phyloP scores from a whole-genome alignment of 768 basidiomycete species.

The Mycena capillaripes region DNA sequence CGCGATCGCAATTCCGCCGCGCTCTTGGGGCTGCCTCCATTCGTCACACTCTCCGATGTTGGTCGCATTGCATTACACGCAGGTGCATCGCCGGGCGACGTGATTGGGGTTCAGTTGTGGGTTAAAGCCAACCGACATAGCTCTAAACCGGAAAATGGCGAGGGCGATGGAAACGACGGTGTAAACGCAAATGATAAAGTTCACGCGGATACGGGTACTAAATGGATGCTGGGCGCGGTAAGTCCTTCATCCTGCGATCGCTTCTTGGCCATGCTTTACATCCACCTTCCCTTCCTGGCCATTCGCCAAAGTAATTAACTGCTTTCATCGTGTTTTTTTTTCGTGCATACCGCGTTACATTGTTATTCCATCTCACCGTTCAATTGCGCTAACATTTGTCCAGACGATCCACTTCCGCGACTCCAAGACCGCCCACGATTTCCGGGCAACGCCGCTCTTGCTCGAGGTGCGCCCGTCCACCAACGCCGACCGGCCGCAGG shows the following conservation, averaged over 20 bases:
- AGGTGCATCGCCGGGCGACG: slow-evolving; percentile 1
- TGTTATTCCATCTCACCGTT: neutral
- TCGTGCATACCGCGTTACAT: too few relatives aligned
- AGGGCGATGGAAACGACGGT: neutral
- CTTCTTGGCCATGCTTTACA: neutral
- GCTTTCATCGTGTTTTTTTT: too few relatives aligned
- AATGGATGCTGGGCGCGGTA: neutral
- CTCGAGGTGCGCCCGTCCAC: neutral
- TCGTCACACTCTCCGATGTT: slow-evolving; percentile 17
- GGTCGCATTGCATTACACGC: slow-evolving; percentile 23
- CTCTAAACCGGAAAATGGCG: neutral
- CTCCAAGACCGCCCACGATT: neutral
- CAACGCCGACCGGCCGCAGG: neutral
- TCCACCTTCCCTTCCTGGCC: too few relatives aligned
- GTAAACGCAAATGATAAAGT: neutral
- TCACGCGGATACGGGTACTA: too few relatives aligned
- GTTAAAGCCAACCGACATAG: neutral
- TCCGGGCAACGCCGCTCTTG: slow-evolving; percentile 15
- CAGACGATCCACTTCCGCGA: slow-evolving; percentile 24
- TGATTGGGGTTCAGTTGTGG: slow-evolving; percentile 4
- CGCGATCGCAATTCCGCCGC: neutral
- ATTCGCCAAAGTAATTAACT: too few relatives aligned
- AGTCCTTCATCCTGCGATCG: neutral
- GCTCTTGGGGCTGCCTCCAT: slow-evolving; percentile 12
- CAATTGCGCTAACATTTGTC: neutral